Percentiles rank a stretch among this genome's conserved stretches.
These are phyloP conservation scores for Chalaropsis ovoidea DNA, from an alignment of 2,329 filamentous ascomycete genomes.

Conservation along the genomic window DNA sequence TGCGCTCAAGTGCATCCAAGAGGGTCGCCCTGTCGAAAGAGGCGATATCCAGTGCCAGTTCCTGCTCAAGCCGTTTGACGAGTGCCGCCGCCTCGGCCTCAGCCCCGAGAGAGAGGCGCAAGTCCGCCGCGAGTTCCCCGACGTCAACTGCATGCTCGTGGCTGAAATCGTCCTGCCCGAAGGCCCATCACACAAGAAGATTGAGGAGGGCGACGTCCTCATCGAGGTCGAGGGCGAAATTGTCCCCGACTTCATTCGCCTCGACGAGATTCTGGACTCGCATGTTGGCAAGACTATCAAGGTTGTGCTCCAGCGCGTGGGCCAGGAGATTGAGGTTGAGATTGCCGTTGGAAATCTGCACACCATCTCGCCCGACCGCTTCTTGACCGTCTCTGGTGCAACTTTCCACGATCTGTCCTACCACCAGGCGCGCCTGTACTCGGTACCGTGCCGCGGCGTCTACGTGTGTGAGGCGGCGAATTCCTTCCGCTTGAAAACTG, in stretches of 20 bases:
- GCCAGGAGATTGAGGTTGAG: constrained; percentile 75
- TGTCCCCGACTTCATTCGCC: constrained; percentile 79
- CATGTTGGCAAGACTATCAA: constrained; percentile 70
- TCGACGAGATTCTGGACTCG: constrained; percentile 86
- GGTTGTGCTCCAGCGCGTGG: constrained; percentile 77
- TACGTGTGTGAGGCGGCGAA: constrained; percentile 92
- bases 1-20: constrained; percentile 75
- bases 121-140: constrained; percentile 72
- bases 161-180: constrained; percentile 89
- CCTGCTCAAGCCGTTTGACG: constrained; percentile 93
- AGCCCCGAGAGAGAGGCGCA: constrained; percentile 77
- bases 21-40: constrained; percentile 63
- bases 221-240: constrained; percentile 89
- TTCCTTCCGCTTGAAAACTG: constrained; percentile 87
- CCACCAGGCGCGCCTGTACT: constrained; percentile 92
- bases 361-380: constrained; percentile 88
- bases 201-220: constrained; percentile 89
- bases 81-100: constrained; percentile 81
- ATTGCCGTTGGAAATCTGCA: constrained; percentile 83
- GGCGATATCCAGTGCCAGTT: constrained; percentile 98
- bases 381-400: constrained; percentile 84
- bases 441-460: constrained; percentile 82
- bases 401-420: constrained; percentile 96
- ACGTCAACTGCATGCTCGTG: constrained; percentile 93
- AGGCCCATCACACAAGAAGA: constrained; percentile 74